Evolutionary conservation across 208 protist genomes (phyloP).

Genomic region (Acanthamoeba culbertsoni): DNA sequence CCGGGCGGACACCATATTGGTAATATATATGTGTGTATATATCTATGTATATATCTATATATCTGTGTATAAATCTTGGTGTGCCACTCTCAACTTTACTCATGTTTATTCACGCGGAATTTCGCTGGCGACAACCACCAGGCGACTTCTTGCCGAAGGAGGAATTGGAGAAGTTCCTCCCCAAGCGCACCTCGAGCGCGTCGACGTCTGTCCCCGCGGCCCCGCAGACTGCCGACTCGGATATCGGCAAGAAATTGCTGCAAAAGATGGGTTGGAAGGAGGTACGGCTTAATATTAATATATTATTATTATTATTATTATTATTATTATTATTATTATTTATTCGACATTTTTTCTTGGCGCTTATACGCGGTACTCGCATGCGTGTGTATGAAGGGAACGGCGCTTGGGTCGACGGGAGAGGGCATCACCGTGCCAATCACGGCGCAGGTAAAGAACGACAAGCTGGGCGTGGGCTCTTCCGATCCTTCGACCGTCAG

Average conservation of each 20-base stretch:
- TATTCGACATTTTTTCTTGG: too few relatives aligned
- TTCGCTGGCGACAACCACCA: background rate
- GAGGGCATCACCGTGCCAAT: background rate
- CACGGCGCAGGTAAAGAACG: background rate
- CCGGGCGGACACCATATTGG: background rate
- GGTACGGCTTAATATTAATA: too few relatives aligned
- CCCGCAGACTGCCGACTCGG: background rate
- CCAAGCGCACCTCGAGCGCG: background rate
- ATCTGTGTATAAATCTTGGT: too few relatives aligned
- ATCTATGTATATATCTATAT: too few relatives aligned
- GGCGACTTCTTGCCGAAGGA: background rate
- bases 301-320: too few relatives aligned
- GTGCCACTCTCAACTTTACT: too few relatives aligned
- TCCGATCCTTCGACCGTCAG: background rate
- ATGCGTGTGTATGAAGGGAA: background rate
- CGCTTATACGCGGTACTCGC: background rate
- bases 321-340: too few relatives aligned
- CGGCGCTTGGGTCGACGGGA: background rate
- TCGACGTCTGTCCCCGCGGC: background rate
- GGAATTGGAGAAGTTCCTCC: background rate
- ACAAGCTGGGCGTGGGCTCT: background rate
- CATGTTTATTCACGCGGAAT: too few relatives aligned
- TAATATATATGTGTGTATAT: too few relatives aligned
- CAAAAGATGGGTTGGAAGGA: conserved; percentile 10
- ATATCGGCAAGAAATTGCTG: background rate